Evolutionary conservation across 192 early-diverging fungal species (phyloP), one percentile per base, ranked within the genome.

Genomic region (Cladochytrium replicatum): DNA sequence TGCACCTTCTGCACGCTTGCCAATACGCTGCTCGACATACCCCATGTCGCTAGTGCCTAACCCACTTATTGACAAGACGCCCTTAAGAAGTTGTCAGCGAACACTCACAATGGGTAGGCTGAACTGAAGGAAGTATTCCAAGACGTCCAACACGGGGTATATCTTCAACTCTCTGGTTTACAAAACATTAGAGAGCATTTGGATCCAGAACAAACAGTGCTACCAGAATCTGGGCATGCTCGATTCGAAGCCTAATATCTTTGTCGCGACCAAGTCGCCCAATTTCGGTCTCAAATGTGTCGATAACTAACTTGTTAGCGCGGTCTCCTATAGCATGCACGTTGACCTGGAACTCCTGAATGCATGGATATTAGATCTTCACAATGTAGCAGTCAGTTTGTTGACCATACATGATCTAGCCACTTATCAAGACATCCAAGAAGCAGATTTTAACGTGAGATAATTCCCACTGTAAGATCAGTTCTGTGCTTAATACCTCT

Each of bases 151-250:
- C 50, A 2, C 76, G 71, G 27, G 41, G 41, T 13, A 80, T 58
- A 49, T 80, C 77, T 13, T 60, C 46, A 11, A 26, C 39, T 13
- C 45, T 67, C 75, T 67, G 26, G 15, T 7, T 6, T n/a, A 13
- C 52, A 32, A 7, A 8, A 19, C 57, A 23, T 4, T 41, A 27
- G 24, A 24, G 24, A 37, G 26, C 11, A 27, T 44, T 13, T 9
- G 26, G 29, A 54, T 57, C 13, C 32, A 21, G 38, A 40, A n/a
- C n/a, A 52, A 13, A 56, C 5, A 21, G 2, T 52, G 17, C 26
- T 29, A 72, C 70, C 32, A 79, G 19, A 24, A 79, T 60, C 46
- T 79, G 77, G 7, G 76, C 74, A 48, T 79, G 77, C 46, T 79
- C 77, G 22, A 79, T 77, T 21, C 77, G 43, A 37, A 61, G 46